Evolutionary conservation across 208 protist genomes (phyloP).

Genomic region (Trypanosoma caninum): DNA sequence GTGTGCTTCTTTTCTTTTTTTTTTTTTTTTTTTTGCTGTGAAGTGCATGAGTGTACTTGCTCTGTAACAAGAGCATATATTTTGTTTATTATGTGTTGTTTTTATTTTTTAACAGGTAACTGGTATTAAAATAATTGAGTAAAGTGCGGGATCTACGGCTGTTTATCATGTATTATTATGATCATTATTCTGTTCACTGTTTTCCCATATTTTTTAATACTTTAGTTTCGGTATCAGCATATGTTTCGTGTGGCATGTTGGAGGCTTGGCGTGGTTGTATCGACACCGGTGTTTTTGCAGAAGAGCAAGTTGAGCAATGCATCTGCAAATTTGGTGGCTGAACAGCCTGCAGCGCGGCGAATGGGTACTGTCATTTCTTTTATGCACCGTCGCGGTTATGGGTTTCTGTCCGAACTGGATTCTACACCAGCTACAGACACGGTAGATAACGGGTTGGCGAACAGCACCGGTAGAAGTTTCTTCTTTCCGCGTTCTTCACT

Average conservation of each 20-base stretch:
- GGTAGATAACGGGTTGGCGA: not conserved
- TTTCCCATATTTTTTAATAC: constrained; percentile 1
- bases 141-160: not conserved
- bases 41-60: not conserved
- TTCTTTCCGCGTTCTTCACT: constrained; percentile 68
- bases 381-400: constrained; percentile 83
- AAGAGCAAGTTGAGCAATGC: not conserved
- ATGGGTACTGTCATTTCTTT: constrained; percentile 70
- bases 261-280: not conserved
- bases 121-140: not conserved
- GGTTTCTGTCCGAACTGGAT: constrained; percentile 67
- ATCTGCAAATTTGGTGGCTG: not conserved
- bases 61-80: not conserved
- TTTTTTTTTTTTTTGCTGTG: constrained; percentile 1
- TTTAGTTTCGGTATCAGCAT: not conserved
- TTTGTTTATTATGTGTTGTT: not conserved
- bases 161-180: not conserved
- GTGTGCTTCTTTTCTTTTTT: not conserved
- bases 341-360: not conserved
- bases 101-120: not conserved
- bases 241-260: constrained; percentile 16
- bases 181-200: not conserved
- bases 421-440: constrained; percentile 10
- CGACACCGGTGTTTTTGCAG: constrained; percentile 2
- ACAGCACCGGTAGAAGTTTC: constrained; percentile 16